phyloP scores from a whole-genome alignment of 306 rosid genomes.

The Luffa acutangula region DNA sequence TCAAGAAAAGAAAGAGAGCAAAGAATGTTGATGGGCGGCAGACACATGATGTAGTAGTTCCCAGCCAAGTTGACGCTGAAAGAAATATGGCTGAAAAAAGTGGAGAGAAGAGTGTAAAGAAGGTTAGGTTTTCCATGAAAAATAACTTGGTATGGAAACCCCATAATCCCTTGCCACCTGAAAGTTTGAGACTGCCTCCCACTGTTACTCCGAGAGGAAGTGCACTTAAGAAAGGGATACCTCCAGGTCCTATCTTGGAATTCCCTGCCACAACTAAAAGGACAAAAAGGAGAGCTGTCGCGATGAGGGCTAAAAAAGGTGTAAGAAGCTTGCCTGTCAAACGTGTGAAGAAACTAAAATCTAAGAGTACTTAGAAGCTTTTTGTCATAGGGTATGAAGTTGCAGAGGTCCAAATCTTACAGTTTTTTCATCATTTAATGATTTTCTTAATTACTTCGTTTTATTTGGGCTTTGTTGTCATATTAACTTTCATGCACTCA shows the following conservation, averaged over 20 bases:
- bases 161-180: slow-evolving; percentile 87
- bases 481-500: slow-evolving; percentile 3
- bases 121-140: slow-evolving; percentile 84
- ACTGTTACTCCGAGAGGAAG: slow-evolving; percentile 96
- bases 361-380: slow-evolving; percentile 12
- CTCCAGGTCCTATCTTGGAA: slow-evolving; percentile 91
- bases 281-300: slow-evolving; percentile 31
- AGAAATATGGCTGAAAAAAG: slow-evolving; percentile 28
- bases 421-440: not conserved
- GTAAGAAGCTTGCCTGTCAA: slow-evolving; percentile 41
- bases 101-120: slow-evolving; percentile 70
- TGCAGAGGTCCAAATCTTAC: slow-evolving; percentile 1
- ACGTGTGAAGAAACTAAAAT: slow-evolving; percentile 57
- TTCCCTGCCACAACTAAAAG: slow-evolving; percentile 38
- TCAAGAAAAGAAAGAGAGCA: slow-evolving; percentile 81
- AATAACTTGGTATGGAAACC: slow-evolving; percentile 93
- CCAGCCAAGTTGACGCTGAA: slow-evolving; percentile 30
- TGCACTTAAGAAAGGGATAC: slow-evolving; percentile 95
- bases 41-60: slow-evolving; percentile 19
- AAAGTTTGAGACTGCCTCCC: slow-evolving; percentile 81
- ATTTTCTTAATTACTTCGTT: not conserved
- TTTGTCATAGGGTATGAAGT: slow-evolving; percentile 8
- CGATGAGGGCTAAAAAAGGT: slow-evolving; percentile 52
- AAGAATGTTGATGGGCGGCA: slow-evolving; percentile 33
- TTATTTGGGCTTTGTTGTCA: slow-evolving; percentile 4